These are phyloP conservation scores for Heliamphora exappendiculata DNA, from an alignment of 148 eudicot species.

Conservation along the genomic window DNA sequence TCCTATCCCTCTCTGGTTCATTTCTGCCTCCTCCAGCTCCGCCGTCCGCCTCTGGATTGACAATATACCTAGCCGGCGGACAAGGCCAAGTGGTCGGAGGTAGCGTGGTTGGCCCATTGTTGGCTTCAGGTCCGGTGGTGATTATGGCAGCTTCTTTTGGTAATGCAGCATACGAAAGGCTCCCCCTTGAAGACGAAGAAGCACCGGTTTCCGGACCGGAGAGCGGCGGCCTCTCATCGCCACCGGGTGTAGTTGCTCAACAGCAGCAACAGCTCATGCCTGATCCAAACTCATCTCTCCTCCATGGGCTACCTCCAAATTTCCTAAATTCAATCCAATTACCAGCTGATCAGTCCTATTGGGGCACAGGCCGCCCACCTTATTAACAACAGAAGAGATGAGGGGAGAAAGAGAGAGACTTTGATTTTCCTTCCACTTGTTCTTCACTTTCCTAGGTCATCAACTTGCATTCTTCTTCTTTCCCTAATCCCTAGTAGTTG, in stretches of 20 bases:
- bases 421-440: background rate
- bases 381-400: slow-evolving; percentile 4
- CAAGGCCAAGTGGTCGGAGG: slow-evolving; percentile 66
- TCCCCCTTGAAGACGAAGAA: slow-evolving; percentile 52
- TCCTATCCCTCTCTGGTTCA: slow-evolving; percentile 45
- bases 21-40: slow-evolving; percentile 58
- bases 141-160: slow-evolving; percentile 56
- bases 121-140: slow-evolving; percentile 54
- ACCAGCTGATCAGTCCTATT: slow-evolving; percentile 27
- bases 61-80: slow-evolving; percentile 50
- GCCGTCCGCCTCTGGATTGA: slow-evolving; percentile 43
- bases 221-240: slow-evolving; percentile 24
- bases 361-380: slow-evolving; percentile 41
- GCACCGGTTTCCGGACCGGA: slow-evolving; percentile 5
- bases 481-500: background rate
- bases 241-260: slow-evolving; percentile 22
- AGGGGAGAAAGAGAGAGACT: no score
- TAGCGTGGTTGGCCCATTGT: slow-evolving; percentile 42
- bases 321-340: slow-evolving; percentile 29
- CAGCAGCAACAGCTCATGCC: slow-evolving; percentile 14
- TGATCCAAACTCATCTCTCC: slow-evolving; percentile 22
- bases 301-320: slow-evolving; percentile 35
- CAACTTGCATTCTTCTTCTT: slow-evolving; percentile 4
- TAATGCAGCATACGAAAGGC: slow-evolving; percentile 57
- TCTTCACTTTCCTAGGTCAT: background rate